These are phyloP conservation scores for Evernia prunastri DNA, from an alignment of 495 filamentous ascomycete species.

Conservation along the genomic window DNA sequence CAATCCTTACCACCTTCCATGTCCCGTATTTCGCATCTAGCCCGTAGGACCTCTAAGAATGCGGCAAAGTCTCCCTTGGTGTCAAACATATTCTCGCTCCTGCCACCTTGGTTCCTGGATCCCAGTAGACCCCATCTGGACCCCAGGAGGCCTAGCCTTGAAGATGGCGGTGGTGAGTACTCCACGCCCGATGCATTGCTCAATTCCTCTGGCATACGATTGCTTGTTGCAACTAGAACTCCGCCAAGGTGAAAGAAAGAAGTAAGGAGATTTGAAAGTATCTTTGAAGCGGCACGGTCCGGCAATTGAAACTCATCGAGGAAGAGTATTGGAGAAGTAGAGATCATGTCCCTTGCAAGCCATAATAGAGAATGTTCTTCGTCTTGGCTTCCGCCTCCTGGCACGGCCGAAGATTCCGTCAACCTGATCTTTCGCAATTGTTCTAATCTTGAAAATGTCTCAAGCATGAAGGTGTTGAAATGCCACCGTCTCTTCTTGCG, in stretches of 20 bases:
- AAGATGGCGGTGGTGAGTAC: conserved; percentile 42
- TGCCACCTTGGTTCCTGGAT: conserved; percentile 32
- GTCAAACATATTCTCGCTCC: conserved; percentile 37
- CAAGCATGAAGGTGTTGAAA: conserved; percentile 71
- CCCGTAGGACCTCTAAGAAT: conserved; percentile 61
- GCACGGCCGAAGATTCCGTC: conserved; percentile 13
- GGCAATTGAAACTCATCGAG: conserved; percentile 71
- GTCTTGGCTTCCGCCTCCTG: conserved; percentile 23
- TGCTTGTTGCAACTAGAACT: conserved; percentile 64
- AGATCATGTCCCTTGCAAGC: conserved; percentile 60
- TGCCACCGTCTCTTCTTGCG: conserved; percentile 62
- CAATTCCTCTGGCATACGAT: conserved; percentile 67
- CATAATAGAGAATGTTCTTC: conserved; percentile 58
- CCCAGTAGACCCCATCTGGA: conserved; percentile 37
- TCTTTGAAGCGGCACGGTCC: conserved; percentile 60
- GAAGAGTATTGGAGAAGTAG: conserved; percentile 62
- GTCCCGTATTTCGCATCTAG: conserved; percentile 64
- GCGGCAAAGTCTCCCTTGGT: conserved; percentile 56
- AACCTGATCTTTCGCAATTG: conserved; percentile 40
- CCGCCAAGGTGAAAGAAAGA: conserved; percentile 67
- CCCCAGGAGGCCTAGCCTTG: conserved; percentile 43
- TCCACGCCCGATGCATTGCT: conserved; percentile 59
- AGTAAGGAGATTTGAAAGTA: conserved; percentile 63
- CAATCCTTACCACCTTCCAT: conserved; percentile 63
- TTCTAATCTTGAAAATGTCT: conserved; percentile 58